Base-by-base conservation (phyloP, 352 stramenopile species). In the Saprolegnia diclina region DNA sequence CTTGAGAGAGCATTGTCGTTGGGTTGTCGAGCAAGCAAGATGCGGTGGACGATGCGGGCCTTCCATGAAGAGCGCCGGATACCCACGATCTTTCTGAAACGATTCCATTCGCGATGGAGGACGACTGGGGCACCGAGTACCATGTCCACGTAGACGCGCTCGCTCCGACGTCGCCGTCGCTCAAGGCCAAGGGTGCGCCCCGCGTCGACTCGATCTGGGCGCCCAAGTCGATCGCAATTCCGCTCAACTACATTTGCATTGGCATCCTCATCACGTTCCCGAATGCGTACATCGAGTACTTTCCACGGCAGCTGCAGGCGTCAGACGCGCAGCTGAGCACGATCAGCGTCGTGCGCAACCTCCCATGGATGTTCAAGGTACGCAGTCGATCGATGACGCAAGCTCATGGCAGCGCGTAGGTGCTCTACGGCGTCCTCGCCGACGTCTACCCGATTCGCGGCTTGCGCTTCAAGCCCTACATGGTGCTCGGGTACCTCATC, bases 281-380 rank as follows among this genome's bases (percentile, higher is more conserved):
- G 10, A 76, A 79, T 64, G 82, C 85, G 53, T 89, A 79, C 67
- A 90, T 92, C 61, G 81, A 91, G 73, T 88, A 77, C 73, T 94
- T 89, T 56, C 84, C 83, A 1, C 77, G 83, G 48, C 77, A 76
- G 6, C 74, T 89, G 10, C 71, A 80, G 4, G 83, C 83, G 0
- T 83, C 76, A 0, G 83, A 92, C 35, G 79, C 85, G 16, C 85
- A 94, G 71, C 72, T 94, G 21, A 89, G 76, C 64, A 91, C 85
- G 0, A 76, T 94, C 26, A 55, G 71, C 35, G 79, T 92, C 38
- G 81, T 92, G 48, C 78, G 83, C 45, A 76, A 76, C 22, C 75
- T 94, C 11, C 85, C 85, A 10, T 94, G 85, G 85, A 81, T 78
- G 0, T 87, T 94, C 73, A 94, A 94, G 35, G 65, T 71, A 55